Conservation (phyloP, 345 rosid species). For the Hibiscus trionum region DNA sequence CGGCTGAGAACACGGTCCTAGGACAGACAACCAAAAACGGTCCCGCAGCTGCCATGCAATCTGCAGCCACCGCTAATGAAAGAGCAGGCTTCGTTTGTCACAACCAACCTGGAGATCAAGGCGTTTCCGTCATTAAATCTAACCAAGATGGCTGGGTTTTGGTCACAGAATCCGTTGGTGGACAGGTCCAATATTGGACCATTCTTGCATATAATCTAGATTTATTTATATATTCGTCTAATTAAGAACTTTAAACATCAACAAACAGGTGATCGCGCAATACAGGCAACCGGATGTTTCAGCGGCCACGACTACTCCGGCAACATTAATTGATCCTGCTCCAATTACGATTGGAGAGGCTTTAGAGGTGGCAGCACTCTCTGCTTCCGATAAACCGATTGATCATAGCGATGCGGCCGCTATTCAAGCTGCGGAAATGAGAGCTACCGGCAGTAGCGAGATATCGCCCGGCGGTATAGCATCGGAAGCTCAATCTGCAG, state of each 20-base stretch:
- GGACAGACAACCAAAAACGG: conserved; percentile 28
- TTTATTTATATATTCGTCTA: not conserved
- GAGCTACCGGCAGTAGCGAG: conserved; percentile 29
- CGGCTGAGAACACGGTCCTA: conserved; percentile 28
- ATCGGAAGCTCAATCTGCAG: conserved; percentile 40
- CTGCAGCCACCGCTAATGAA: conserved; percentile 25
- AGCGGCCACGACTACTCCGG: conserved; percentile 12
- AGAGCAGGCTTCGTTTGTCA: conserved; percentile 20
- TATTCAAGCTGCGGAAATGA: conserved; percentile 47
- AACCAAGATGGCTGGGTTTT: conserved; percentile 25
- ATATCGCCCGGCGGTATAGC: conserved; percentile 36
- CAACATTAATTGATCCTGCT: conserved; percentile 11
- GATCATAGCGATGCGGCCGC: conserved; percentile 48
- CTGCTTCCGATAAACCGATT: conserved; percentile 38
- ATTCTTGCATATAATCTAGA: not conserved
- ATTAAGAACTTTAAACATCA: not conserved
- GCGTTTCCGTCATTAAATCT: conserved; percentile 16
- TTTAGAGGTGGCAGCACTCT: conserved; percentile 34
- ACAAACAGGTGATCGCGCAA: conserved; percentile 27
- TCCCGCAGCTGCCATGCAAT: conserved; percentile 33
- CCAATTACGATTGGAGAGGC: conserved; percentile 49
- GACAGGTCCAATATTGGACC: not conserved
- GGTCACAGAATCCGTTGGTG: conserved; percentile 6
- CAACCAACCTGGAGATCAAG: conserved; percentile 6
- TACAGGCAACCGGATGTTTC: conserved; percentile 23